A percentile compares a stretch with the other conserved stretches of the same genome.
phyloP scores from a whole-genome alignment of 164 flowering plant genomes.

The Macadamia tetraphylla region DNA sequence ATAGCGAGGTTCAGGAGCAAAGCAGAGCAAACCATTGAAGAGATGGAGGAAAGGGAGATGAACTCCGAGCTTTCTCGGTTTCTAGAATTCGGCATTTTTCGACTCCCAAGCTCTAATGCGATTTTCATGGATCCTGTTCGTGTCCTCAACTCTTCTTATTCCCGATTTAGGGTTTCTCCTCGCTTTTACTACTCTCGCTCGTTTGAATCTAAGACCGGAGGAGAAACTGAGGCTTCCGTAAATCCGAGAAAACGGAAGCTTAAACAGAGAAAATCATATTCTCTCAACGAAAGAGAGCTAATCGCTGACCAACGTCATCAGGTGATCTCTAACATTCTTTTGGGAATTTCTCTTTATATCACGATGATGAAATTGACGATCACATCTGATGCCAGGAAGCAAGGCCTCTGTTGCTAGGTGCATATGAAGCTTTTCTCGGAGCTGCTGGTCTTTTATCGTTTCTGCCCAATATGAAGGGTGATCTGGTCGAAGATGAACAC shows the following conservation, averaged over 20 bases:
- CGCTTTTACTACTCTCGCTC: slow-evolving; percentile 79
- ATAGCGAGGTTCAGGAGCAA: no score
- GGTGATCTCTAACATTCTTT: slow-evolving; percentile 26
- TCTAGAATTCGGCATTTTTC: slow-evolving; percentile 52
- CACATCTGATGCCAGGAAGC: slow-evolving; percentile 38
- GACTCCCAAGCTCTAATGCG: slow-evolving; percentile 31
- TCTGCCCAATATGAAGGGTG: slow-evolving; percentile 36
- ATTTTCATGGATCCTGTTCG: slow-evolving; percentile 83
- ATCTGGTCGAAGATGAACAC: slow-evolving; percentile 7
- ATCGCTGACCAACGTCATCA: slow-evolving; percentile 72
- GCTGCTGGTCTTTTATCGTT: slow-evolving; percentile 34
- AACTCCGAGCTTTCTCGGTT: slow-evolving; percentile 33
- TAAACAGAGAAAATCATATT: slow-evolving; percentile 21
- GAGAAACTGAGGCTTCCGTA: slow-evolving; percentile 8
- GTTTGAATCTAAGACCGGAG: slow-evolving; percentile 26
- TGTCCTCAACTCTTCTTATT: slow-evolving; percentile 59
- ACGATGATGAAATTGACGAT: not conserved
- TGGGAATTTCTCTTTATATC: not conserved
- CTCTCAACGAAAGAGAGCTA: slow-evolving; percentile 59
- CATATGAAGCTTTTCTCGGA: slow-evolving; percentile 52
- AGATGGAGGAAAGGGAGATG: slow-evolving; percentile 27
- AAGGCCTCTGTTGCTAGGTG: slow-evolving; percentile 52
- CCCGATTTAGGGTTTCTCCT: slow-evolving; percentile 63
- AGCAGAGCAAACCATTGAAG: no score
- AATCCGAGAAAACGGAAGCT: slow-evolving; percentile 48